A percentile compares a stretch with the other conserved stretches of the same genome.
phyloP scores from a whole-genome alignment of 352 stramenopile genomes.

The Globisporangium yorkense region DNA sequence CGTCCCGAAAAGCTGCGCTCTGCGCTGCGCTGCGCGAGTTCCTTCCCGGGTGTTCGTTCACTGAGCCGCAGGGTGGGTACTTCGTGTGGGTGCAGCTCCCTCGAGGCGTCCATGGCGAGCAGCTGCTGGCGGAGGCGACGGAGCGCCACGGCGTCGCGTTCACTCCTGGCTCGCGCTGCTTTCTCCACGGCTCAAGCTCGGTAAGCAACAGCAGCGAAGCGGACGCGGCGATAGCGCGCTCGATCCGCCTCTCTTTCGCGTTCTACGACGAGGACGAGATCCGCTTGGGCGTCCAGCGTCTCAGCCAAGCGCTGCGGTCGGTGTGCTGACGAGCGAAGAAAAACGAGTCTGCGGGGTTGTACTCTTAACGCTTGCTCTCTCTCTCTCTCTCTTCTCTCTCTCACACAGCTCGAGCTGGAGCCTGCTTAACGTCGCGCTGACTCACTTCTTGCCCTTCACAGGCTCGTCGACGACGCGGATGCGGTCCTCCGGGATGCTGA shows the following conservation, averaged over 20 bases:
- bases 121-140: conserved; percentile 42
- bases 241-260: conserved; percentile 65
- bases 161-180: conserved; percentile 64
- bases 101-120: conserved; percentile 30
- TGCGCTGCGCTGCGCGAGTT: conserved; percentile 35
- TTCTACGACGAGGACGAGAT: conserved; percentile 82
- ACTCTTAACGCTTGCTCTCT: background rate
- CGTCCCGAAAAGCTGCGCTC: conserved; percentile 36
- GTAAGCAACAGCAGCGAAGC: conserved; percentile 4
- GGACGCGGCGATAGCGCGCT: conserved; percentile 13
- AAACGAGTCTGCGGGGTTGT: background rate
- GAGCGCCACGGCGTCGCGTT: conserved; percentile 64
- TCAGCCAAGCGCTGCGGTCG: conserved; percentile 28
- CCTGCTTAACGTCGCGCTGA: too few species aligned
- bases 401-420: too few species aligned
- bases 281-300: conserved; percentile 40
- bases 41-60: conserved; percentile 43
- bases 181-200: conserved; percentile 18
- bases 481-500: conserved; percentile 65
- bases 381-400: too few species aligned
- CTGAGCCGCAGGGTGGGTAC: conserved; percentile 68
- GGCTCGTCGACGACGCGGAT: conserved; percentile 70
- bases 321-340: background rate
- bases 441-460: conserved; percentile 44
- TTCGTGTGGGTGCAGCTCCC: conserved; percentile 81